phyloP scores from a whole-genome alignment of 1,139 yeast species.

The Debaryomycetaceae sp. region DNA sequence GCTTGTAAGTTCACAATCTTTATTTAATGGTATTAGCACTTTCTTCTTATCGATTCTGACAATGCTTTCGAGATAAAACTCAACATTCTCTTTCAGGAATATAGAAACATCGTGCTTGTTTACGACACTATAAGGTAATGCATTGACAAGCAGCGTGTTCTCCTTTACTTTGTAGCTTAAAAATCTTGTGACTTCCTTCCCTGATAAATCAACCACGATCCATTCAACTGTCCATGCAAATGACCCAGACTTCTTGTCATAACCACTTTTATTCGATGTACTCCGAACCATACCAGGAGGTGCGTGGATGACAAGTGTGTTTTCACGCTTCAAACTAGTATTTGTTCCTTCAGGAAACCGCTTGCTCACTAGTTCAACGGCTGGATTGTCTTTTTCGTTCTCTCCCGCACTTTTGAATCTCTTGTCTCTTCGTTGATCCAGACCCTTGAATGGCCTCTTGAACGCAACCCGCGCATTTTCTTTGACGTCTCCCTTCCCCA shows the following conservation, averaged over 20 bases:
- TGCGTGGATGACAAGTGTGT: conserved; percentile 40
- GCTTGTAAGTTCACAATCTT: conserved; percentile 30
- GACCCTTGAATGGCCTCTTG: conserved; percentile 21
- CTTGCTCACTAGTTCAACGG: conserved; percentile 20
- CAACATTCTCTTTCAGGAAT: conserved; percentile 19
- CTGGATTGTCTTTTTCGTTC: conserved; percentile 15
- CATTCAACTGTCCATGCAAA: conserved; percentile 84
- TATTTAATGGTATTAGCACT: conserved; percentile 22
- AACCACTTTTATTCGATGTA: conserved; percentile 62
- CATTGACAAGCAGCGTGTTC: conserved; percentile 24
- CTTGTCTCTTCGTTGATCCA: conserved; percentile 18
- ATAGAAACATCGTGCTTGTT: conserved; percentile 9
- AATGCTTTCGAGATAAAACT: conserved; percentile 35
- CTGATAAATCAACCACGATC: conserved; percentile 38
- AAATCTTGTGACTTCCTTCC: conserved; percentile 24
- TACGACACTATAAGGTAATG: conserved; percentile 38
- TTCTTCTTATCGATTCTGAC: conserved; percentile 14
- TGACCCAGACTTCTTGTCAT: conserved; percentile 60
- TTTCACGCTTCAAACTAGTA: conserved; percentile 29
- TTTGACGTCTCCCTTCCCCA: conserved; percentile 50
- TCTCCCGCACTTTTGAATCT: conserved; percentile 21
- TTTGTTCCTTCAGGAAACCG: conserved; percentile 24
- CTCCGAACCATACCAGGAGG: conserved; percentile 82
- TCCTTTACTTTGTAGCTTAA: conserved; percentile 49
- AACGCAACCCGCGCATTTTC: conserved; percentile 33